phyloP scores from a whole-genome alignment of 306 rosid species.

The Clitoria ternatea region DNA sequence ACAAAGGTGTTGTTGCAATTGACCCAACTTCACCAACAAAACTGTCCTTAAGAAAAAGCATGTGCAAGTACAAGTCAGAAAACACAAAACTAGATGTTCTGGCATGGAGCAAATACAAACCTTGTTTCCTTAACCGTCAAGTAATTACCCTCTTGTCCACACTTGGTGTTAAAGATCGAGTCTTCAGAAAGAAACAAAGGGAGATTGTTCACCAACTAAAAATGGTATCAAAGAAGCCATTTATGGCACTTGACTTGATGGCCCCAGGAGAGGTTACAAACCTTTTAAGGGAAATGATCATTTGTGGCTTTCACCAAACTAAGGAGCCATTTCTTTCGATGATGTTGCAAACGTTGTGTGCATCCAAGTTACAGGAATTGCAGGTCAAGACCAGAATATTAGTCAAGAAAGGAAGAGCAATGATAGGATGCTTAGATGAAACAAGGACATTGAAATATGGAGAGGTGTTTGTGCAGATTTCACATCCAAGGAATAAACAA shows the following conservation, averaged over 20 bases:
- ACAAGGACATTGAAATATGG: constrained; percentile 70
- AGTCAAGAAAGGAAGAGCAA: constrained; percentile 66
- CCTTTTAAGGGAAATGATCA: constrained; percentile 50
- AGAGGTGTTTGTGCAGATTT: constrained; percentile 55
- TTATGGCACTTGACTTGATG: constrained; percentile 71
- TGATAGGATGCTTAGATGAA: constrained; percentile 93
- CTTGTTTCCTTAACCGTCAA: constrained; percentile 61
- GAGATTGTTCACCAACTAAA: constrained; percentile 47
- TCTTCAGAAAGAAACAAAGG: constrained; percentile 50
- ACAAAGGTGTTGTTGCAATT: constrained; percentile 85
- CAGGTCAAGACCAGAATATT: constrained; percentile 59
- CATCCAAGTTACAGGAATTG: constrained; percentile 64
- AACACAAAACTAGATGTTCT: constrained; percentile 65
- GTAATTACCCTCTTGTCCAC: constrained; percentile 60
- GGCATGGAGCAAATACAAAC: constrained; percentile 59
- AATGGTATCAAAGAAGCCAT: constrained; percentile 47
- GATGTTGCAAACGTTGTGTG: constrained; percentile 72
- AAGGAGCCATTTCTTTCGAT: constrained; percentile 73
- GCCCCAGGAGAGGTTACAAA: constrained; percentile 59
- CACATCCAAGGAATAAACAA: constrained; percentile 8
- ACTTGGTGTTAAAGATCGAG: constrained; percentile 50
- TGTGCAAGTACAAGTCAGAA: constrained; percentile 65
- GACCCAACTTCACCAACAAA: constrained; percentile 65
- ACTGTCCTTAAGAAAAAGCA: constrained; percentile 73
- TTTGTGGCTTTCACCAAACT: constrained; percentile 43